These are phyloP conservation scores for Triticum urartu DNA, from an alignment of 176 grass and related monocot genomes.

Conservation along the genomic window DNA sequence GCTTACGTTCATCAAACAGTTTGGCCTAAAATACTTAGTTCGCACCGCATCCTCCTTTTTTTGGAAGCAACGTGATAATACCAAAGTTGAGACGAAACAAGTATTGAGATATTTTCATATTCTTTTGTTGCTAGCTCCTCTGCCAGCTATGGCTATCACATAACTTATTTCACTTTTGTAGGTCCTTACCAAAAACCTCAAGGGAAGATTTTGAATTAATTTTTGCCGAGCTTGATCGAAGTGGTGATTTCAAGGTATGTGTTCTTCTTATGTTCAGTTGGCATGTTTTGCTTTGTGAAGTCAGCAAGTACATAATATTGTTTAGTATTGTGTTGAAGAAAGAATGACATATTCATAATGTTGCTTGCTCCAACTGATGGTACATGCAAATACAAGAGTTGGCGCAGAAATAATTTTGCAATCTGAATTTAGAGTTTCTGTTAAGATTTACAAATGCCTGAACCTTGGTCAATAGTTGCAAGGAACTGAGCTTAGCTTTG, in stretches of 20 bases:
- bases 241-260: slow-evolving; percentile 97
- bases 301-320: background rate
- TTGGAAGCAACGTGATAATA: background rate
- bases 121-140: slow-evolving; percentile 20
- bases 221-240: slow-evolving; percentile 84
- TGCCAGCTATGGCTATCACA: slow-evolving; percentile 20
- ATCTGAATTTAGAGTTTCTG: background rate
- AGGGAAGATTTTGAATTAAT: slow-evolving; percentile 97
- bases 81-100: background rate
- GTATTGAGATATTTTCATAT: slow-evolving; percentile 21
- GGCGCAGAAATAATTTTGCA: background rate
- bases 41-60: background rate
- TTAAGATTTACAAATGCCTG: background rate
- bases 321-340: slow-evolving; percentile 3
- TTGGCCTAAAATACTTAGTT: background rate
- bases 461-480: background rate
- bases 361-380: background rate
- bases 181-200: slow-evolving; percentile 92
- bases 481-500: background rate
- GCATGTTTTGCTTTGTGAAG: background rate
- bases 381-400: slow-evolving; percentile 16
- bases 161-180: slow-evolving; percentile 45
- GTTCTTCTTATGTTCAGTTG: background rate
- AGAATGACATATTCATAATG: background rate
- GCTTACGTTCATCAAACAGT: background rate